These are phyloP conservation scores for Boeremia lycopersici DNA, from an alignment of 2,329 filamentous ascomycete genomes.

Conservation along the genomic window DNA sequence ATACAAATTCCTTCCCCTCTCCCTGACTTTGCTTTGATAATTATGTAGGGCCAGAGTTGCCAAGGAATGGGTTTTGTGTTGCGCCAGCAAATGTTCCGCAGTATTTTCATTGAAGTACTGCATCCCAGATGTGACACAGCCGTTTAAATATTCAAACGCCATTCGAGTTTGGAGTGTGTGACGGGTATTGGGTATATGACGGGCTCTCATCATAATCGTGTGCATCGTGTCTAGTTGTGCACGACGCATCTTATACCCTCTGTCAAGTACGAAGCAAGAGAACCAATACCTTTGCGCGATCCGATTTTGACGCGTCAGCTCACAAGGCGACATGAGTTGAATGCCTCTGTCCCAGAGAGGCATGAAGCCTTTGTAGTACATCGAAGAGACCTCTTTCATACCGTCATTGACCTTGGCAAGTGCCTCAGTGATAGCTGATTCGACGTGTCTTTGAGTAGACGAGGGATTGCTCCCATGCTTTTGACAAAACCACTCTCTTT, in stretches of 20 bases:
- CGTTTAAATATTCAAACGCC: too few species aligned
- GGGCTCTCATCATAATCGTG: neutral
- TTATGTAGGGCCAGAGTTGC: too few species aligned
- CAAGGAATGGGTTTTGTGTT: too few species aligned
- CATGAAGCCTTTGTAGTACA: neutral
- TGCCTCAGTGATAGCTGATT: neutral
- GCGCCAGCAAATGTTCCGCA: too few species aligned
- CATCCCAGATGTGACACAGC: too few species aligned
- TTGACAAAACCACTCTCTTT: too few species aligned
- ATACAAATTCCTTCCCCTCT: too few species aligned
- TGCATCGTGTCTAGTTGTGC: neutral
- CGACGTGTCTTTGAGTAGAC: neutral
- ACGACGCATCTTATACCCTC: too few species aligned
- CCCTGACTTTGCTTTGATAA: too few species aligned
- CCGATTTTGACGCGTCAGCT: neutral
- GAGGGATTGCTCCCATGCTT: neutral
- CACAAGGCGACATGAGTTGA: neutral
- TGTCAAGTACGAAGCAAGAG: neutral
- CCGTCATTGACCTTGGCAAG: neutral
- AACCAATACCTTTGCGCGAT: neutral
- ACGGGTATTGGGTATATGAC: neutral
- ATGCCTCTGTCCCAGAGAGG: neutral
- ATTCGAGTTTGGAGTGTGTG: too few species aligned
- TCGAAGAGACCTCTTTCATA: neutral
- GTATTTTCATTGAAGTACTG: too few species aligned